These are phyloP conservation scores for Cercospora nicotianae DNA, from an alignment of 2,329 filamentous ascomycete species.

Conservation along the genomic window DNA sequence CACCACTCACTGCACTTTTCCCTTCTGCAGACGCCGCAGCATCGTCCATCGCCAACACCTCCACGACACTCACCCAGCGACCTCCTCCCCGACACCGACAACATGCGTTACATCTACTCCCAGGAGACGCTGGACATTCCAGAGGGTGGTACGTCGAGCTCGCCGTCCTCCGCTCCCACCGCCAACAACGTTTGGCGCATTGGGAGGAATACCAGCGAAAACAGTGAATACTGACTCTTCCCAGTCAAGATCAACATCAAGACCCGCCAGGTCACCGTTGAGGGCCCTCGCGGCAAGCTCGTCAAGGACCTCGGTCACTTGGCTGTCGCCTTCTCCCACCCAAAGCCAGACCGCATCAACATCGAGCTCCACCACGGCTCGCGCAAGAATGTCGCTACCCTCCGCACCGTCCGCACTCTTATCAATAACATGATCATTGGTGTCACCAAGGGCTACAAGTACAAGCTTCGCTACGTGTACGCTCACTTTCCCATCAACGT, in stretches of 20 bases:
- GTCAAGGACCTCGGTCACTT: constrained; percentile 95
- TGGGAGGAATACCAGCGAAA: not conserved
- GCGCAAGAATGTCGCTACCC: constrained; percentile 96
- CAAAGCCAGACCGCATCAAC: constrained; percentile 81
- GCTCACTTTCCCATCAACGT: constrained; percentile 99
- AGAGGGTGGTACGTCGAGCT: constrained; percentile 78
- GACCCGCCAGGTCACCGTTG: constrained; percentile 92
- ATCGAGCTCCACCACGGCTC: constrained; percentile 98
- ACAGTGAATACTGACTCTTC: not conserved
- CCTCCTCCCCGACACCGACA: constrained; percentile 49
- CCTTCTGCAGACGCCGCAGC: constrained; percentile 8
- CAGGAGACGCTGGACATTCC: constrained; percentile 94
- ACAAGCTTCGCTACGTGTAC: constrained; percentile 99
- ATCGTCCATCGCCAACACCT: constrained; percentile 6
- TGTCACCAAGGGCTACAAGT: constrained; percentile 99
- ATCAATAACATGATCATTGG: constrained; percentile 99
- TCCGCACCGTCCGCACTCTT: constrained; percentile 95
- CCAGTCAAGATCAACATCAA: constrained; percentile 97
- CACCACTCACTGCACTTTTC: not conserved
- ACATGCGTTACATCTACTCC: constrained; percentile 99
- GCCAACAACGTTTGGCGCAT: constrained; percentile 8
- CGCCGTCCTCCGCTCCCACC: constrained; percentile 10
- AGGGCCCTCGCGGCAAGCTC: constrained; percentile 97
- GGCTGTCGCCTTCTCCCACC: constrained; percentile 90
- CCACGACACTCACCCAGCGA: constrained; percentile 10